Evolutionary conservation across 805 yeast species (phyloP).

Genomic region (Saccharomycopsis javanensis): DNA sequence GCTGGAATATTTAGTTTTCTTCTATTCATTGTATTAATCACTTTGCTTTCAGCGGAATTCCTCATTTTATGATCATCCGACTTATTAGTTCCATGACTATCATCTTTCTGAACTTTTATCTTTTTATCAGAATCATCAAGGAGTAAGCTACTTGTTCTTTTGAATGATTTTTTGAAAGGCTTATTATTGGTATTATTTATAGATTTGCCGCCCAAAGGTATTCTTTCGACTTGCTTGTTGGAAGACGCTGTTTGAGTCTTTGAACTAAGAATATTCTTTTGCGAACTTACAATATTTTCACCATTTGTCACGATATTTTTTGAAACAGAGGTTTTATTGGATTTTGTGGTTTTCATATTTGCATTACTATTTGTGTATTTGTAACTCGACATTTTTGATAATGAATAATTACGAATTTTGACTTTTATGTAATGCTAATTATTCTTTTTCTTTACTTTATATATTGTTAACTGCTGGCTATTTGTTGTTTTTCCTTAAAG

Average conservation of each 20-base stretch:
- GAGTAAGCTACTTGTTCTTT: slow-evolving; percentile 9
- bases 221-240: not conserved
- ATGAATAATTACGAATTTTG: not conserved
- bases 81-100: slow-evolving; percentile 3
- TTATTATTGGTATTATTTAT: not conserved
- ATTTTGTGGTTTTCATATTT: not conserved
- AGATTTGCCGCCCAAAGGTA: slow-evolving; percentile 14
- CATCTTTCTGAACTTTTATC: slow-evolving; percentile 17
- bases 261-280: not conserved
- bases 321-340: not conserved
- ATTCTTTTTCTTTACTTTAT: not conserved
- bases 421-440: not conserved
- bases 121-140: slow-evolving; percentile 13
- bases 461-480: not conserved
- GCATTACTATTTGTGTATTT: not conserved
- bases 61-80: too few relatives aligned
- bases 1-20: not conserved
- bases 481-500: not conserved
- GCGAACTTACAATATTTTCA: slow-evolving; percentile 1
- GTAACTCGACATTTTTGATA: not conserved
- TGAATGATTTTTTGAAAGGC: slow-evolving; percentile 7
- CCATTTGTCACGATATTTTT: not conserved
- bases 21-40: not conserved
- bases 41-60: not conserved
- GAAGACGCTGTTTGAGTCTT: not conserved